A percentile compares a stretch with the other conserved stretches of the same genome.
phyloP scores from a whole-genome alignment of 441 rosid genomes.

The Erodium moschatum region DNA sequence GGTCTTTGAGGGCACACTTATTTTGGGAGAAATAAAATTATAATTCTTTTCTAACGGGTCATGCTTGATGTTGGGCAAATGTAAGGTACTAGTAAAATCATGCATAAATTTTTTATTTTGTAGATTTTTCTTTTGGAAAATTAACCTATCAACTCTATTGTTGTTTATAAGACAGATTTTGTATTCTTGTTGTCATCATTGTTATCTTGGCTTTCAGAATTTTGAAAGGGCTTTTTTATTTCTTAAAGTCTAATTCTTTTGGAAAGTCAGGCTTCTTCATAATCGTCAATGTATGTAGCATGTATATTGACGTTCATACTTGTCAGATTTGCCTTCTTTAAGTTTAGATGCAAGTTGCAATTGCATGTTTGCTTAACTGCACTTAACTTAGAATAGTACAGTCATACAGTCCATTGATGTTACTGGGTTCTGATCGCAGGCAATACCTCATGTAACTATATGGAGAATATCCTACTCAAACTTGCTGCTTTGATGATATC shows the following conservation, averaged over 20 bases:
- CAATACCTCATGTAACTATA: constrained; percentile 41
- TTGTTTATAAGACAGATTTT: not conserved
- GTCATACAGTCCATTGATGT: not conserved
- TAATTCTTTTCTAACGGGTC: too few species aligned
- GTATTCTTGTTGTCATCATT: constrained; percentile 1
- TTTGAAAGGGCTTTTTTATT: not conserved
- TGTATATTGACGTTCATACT: not conserved
- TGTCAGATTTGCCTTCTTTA: not conserved
- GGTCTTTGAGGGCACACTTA: not conserved
- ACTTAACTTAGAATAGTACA: not conserved
- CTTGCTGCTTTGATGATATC: constrained; percentile 54
- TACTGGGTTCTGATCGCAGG: constrained; percentile 34
- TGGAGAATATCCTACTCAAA: constrained; percentile 50
- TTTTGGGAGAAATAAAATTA: constrained; percentile 1
- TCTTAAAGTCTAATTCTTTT: not conserved
- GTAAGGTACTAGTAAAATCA: not conserved
- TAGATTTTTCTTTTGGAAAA: not conserved
- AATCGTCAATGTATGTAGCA: not conserved
- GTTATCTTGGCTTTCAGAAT: not conserved
- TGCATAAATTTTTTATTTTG: too few species aligned
- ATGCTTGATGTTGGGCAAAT: not conserved
- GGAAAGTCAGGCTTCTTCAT: constrained; percentile 1
- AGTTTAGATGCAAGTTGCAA: not conserved
- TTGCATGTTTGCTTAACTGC: constrained; percentile 11
- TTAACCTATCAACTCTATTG: not conserved